Percentiles rank a stretch among this genome's conserved stretches.
Conservation (phyloP, 441 rosid species). For the Euphorbia neoarborescens region DNA sequence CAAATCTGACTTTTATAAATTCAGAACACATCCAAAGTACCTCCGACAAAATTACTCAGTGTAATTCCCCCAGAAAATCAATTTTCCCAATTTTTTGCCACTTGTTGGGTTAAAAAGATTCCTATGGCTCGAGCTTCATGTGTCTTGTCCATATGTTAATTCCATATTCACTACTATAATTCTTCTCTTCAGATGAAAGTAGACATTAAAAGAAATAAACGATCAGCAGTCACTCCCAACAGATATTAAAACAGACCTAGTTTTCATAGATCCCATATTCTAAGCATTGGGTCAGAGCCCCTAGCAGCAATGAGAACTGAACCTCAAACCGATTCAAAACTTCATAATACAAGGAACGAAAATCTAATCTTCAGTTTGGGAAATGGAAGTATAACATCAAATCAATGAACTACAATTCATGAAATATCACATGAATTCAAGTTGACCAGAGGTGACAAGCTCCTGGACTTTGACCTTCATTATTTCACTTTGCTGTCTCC, state of each 20-base stretch:
- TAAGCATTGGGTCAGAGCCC: slow-evolving; percentile 79
- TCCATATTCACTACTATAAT: not conserved
- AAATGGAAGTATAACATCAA: no score
- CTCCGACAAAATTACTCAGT: slow-evolving; percentile 8
- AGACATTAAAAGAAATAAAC: not conserved
- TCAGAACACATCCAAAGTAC: not conserved
- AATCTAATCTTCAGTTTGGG: no score
- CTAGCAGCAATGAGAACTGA: slow-evolving; percentile 80
- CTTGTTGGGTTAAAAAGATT: not conserved
- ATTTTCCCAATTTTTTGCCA: not conserved
- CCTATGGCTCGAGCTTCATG: not conserved
- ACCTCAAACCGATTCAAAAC: no score
- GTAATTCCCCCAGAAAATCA: not conserved
- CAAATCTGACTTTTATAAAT: not conserved
- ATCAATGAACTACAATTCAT: no score
- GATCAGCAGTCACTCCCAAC: not conserved
- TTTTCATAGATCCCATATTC: slow-evolving; percentile 98
- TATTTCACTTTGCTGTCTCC: slow-evolving; percentile 76
- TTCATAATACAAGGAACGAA: no score
- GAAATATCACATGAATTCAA: slow-evolving; percentile 99
- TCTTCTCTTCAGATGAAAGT: not conserved
- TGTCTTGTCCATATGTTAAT: slow-evolving; percentile 4
- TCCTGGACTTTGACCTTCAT: slow-evolving; percentile 53
- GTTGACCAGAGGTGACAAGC: slow-evolving; percentile 73
- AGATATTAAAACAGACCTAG: slow-evolving; percentile 47